Percentiles rank a stretch among this genome's conserved stretches.
Evolutionary conservation across 139 green algal genomes (phyloP).

Genomic region (Chlorella sp.): DNA sequence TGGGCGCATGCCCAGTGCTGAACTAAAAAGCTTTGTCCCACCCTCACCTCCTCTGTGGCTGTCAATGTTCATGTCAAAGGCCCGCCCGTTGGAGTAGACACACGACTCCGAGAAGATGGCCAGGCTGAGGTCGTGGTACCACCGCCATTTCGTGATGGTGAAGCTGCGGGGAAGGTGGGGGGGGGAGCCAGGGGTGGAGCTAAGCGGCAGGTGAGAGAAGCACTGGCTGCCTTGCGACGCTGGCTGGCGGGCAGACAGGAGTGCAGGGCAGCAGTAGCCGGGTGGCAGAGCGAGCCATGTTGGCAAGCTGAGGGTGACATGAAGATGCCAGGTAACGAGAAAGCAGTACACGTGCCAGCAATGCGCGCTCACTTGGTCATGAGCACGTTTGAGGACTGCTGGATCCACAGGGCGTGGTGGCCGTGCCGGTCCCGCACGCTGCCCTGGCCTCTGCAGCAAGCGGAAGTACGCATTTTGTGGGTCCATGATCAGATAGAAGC

Average conservation of each 20-base stretch:
- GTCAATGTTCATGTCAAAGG: slow-evolving; percentile 20
- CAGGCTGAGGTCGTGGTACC: slow-evolving; percentile 23
- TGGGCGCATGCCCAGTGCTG: background rate
- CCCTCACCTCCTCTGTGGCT: slow-evolving; percentile 4
- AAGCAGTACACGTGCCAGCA: background rate
- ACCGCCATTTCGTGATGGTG: background rate
- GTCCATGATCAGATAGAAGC: too few relatives aligned
- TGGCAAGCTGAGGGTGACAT: too few relatives aligned
- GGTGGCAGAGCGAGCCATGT: background rate
- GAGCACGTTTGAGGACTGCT: background rate
- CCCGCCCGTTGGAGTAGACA: slow-evolving; percentile 8
- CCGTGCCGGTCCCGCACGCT: slow-evolving; percentile 7
- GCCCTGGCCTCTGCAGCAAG: background rate
- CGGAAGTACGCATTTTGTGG: too few relatives aligned
- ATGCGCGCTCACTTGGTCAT: background rate
- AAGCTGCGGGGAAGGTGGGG: background rate
- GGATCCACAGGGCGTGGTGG: slow-evolving; percentile 24
- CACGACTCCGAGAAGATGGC: slow-evolving; percentile 15
- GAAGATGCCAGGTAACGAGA: too few relatives aligned
- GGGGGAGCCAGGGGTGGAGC: background rate
- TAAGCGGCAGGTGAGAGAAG: background rate
- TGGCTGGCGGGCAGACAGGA: background rate
- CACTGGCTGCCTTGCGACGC: too few relatives aligned
- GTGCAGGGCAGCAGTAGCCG: background rate
- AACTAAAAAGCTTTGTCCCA: too few relatives aligned